A percentile compares a stretch with the other conserved stretches of the same genome.
Evolutionary conservation across 2,329 filamentous ascomycete genomes (phyloP).

Genomic region (Pleurostoma richardsiae): DNA sequence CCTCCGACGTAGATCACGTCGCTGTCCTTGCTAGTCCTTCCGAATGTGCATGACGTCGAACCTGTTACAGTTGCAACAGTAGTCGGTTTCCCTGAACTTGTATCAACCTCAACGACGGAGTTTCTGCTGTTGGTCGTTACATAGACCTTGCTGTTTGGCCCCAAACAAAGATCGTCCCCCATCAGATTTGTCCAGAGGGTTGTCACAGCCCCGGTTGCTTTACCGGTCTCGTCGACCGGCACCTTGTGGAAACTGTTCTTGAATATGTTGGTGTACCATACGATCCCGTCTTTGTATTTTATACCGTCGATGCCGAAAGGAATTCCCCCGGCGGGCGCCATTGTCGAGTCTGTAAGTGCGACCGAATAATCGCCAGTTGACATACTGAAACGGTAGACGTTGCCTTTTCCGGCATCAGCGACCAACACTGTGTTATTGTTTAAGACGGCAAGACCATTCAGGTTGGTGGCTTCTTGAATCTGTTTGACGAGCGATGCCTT

Average conservation of each 20-base stretch:
- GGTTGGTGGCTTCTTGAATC: conserved; percentile 20
- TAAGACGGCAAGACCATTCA: conserved; percentile 23
- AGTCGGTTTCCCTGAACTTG: conserved; percentile 16
- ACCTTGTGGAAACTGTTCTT: conserved; percentile 26
- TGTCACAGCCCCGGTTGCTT: conserved; percentile 15
- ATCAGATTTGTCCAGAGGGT: conserved; percentile 25
- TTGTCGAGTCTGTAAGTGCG: conserved; percentile 18
- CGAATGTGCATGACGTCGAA: conserved; percentile 22
- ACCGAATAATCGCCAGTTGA: conserved; percentile 17
- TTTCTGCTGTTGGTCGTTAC: conserved; percentile 22
- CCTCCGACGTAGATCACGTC: conserved; percentile 21
- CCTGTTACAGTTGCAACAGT: conserved; percentile 17
- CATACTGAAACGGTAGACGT: conserved; percentile 18
- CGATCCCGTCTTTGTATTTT: conserved; percentile 19
- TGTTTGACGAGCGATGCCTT: conserved; percentile 18
- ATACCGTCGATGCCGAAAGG: conserved; percentile 26
- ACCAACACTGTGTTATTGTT: conserved; percentile 22
- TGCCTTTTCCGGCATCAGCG: conserved; percentile 22
- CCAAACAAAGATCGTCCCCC: conserved; percentile 25
- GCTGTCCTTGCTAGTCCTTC: conserved; percentile 19
- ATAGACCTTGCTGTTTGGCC: conserved; percentile 22
- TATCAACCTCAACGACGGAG: conserved; percentile 23
- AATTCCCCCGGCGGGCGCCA: conserved; percentile 21
- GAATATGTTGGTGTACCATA: conserved; percentile 29
- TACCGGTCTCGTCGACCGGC: conserved; percentile 18